phyloP scores from a whole-genome alignment of 1,139 yeast species.

The Debaryomycetaceae sp. region DNA sequence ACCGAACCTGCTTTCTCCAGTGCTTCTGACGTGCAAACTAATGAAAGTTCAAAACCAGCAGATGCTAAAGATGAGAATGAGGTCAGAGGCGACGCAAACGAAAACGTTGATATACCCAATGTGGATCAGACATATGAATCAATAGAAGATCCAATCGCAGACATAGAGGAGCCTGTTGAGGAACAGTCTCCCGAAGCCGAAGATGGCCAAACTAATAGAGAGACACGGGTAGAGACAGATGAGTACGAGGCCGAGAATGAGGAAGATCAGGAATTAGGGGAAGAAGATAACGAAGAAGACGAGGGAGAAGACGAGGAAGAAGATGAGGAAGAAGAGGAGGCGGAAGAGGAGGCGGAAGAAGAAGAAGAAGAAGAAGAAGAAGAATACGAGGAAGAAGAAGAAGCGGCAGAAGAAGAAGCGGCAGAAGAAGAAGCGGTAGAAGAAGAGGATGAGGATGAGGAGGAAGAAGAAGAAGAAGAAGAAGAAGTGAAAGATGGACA shows the following conservation, averaged over 20 bases:
- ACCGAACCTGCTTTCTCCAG: neutral
- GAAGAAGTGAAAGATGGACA: conserved; percentile 5
- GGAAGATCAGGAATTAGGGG: conserved; percentile 1
- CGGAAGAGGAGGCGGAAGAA: conserved; percentile 1
- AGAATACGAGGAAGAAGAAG: conserved; percentile 1
- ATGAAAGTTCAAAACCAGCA: neutral
- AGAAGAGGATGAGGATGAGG: conserved; percentile 11
- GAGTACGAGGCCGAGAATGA: conserved; percentile 1
- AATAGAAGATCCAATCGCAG: conserved; percentile 1
- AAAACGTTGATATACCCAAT: neutral
- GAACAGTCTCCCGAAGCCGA: conserved; percentile 2
- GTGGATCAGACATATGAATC: conserved; percentile 2
- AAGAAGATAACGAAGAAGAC: conserved; percentile 1
- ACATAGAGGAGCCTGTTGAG: conserved; percentile 3
- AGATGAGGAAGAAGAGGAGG: conserved; percentile 5
- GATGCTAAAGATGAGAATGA: conserved; percentile 4
- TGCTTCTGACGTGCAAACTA: neutral
- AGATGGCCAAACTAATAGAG: conserved; percentile 4
- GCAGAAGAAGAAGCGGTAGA: neutral
- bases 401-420: conserved; percentile 1
- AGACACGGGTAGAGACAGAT: conserved; percentile 3
- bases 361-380: conserved; percentile 3
- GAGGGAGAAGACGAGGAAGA: conserved; percentile 1
- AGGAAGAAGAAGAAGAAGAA: conserved; percentile 6
- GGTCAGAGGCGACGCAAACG: conserved; percentile 1